A percentile compares a stretch with the other conserved stretches of the same genome.
These are phyloP conservation scores for Sherardia arvensis DNA, from an alignment of 257 asterid species.

Conservation along the genomic window DNA sequence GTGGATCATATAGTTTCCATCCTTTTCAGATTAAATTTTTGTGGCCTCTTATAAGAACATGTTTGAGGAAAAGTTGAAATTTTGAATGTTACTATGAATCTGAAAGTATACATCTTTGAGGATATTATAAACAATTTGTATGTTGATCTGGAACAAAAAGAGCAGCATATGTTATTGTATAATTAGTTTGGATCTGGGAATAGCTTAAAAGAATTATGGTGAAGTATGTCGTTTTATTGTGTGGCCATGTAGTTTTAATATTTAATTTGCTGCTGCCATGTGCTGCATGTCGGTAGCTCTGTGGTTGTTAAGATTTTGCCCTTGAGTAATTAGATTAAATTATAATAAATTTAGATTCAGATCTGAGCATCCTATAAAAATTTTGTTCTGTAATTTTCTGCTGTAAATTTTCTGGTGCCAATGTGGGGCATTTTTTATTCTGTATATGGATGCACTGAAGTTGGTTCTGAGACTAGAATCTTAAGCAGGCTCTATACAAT, in stretches of 20 bases:
- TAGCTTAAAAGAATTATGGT: not conserved
- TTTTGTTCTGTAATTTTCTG: not conserved
- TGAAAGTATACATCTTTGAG: not conserved
- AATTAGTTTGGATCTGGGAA: constrained; percentile 5
- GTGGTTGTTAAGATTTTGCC: constrained; percentile 3
- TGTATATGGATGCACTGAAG: not conserved
- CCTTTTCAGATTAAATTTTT: not conserved
- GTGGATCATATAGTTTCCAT: not conserved
- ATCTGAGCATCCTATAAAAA: not conserved
- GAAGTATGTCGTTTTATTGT: not conserved
- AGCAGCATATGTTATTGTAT: not conserved
- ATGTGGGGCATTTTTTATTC: not conserved
- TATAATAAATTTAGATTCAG: not conserved
- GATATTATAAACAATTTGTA: not conserved
- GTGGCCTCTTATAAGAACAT: too few species aligned
- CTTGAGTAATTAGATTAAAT: not conserved
- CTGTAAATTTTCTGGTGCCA: not conserved
- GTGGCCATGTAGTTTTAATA: not conserved
- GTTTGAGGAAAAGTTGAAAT: not conserved
- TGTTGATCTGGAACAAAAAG: not conserved
- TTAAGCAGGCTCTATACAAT: not conserved
- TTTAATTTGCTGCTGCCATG: not conserved
- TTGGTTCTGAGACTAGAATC: not conserved
- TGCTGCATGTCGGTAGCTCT: not conserved
- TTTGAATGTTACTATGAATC: not conserved